Evolutionary conservation across 2,329 filamentous ascomycete genomes (phyloP).

Genomic region (Colletotrichum ledebouriae): DNA sequence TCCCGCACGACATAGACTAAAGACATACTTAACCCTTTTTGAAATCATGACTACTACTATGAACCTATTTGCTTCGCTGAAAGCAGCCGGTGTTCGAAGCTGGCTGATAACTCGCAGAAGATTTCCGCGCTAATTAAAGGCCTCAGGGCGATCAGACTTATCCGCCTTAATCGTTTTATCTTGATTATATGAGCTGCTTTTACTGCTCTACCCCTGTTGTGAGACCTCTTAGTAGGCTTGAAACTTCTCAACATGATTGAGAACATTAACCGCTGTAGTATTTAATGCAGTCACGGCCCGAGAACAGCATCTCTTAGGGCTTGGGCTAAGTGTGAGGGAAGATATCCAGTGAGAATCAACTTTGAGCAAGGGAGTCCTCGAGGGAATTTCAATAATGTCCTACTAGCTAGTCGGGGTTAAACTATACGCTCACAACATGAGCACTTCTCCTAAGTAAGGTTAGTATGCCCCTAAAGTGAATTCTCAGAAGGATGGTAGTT

Average conservation of each 20-base stretch:
- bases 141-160: neutral
- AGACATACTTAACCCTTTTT: neutral
- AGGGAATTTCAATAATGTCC: neutral
- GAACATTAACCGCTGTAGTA: neutral
- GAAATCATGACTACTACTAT: neutral
- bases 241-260: neutral
- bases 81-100: conserved; percentile 2
- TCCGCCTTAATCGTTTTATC: neutral
- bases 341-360: neutral
- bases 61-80: neutral
- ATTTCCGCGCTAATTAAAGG: neutral
- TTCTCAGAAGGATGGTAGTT: neutral
- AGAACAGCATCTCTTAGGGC: neutral
- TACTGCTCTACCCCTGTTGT: neutral
- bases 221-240: neutral
- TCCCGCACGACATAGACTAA: too few relatives aligned
- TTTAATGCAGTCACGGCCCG: neutral
- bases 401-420: neutral
- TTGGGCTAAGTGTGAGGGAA: neutral
- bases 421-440: neutral
- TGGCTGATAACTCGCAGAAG: neutral
- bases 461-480: neutral
- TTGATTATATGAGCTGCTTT: neutral
- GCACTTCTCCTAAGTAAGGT: neutral
- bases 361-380: neutral